These are phyloP conservation scores for Solanum chacoense DNA, from an alignment of 305 asterid genomes.

Conservation along the genomic window DNA sequence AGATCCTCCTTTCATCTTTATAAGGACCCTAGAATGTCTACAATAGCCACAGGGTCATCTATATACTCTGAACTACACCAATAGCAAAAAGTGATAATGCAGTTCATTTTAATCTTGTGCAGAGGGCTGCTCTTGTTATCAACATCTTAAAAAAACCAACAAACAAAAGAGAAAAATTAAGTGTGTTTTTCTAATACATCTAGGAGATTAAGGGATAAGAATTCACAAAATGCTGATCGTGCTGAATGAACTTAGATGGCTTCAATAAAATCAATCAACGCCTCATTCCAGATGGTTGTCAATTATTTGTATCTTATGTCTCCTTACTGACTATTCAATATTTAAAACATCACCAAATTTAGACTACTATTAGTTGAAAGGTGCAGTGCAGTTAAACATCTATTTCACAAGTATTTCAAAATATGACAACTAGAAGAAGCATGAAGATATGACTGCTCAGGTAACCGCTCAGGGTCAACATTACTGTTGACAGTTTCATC, in stretches of 20 bases:
- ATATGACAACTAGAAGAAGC: neutral
- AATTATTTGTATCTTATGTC: neutral
- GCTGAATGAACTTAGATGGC: neutral
- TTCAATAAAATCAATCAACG: neutral
- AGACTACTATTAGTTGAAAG: neutral
- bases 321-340: neutral
- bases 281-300: neutral
- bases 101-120: no score
- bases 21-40: no score
- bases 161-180: neutral
- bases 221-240: neutral
- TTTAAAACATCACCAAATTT: neutral
- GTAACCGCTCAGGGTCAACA: conserved; percentile 4
- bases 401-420: neutral
- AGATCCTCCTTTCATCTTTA: no score
- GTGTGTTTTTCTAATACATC: neutral
- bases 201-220: neutral
- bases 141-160: neutral
- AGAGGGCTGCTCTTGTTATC: no score
- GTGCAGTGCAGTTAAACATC: neutral
- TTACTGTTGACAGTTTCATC: neutral
- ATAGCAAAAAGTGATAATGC: no score
- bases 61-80: no score
- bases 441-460: neutral
- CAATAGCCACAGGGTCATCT: no score